Evolutionary conservation across 257 asterid genomes (phyloP).

Genomic region (Solanum infundibuliforme): DNA sequence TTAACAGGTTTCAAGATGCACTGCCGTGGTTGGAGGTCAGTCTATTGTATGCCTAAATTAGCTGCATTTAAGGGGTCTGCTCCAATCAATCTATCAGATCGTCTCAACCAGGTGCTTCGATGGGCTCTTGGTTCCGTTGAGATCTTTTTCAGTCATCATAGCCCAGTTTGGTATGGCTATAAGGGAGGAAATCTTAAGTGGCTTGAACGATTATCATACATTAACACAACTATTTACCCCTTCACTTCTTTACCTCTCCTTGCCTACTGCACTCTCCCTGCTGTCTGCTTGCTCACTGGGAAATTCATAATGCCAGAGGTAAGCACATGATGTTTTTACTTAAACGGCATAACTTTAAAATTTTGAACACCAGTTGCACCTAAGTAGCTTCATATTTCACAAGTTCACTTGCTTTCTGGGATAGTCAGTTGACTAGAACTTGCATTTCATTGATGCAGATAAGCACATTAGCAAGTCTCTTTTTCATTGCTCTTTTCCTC

Average conservation of each 20-base stretch:
- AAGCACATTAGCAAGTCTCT: slow-evolving; percentile 84
- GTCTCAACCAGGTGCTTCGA: slow-evolving; percentile 87
- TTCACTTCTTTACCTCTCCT: slow-evolving; percentile 86
- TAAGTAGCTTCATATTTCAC: background rate
- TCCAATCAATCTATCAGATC: slow-evolving; percentile 86
- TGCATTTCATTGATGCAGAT: slow-evolving; percentile 30
- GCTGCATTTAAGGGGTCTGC: slow-evolving; percentile 92
- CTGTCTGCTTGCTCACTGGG: slow-evolving; percentile 83
- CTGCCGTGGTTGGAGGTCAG: slow-evolving; percentile 93
- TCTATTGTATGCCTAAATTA: slow-evolving; percentile 78
- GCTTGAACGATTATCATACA: slow-evolving; percentile 77
- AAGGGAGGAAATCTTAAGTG: slow-evolving; percentile 83
- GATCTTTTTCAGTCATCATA: slow-evolving; percentile 83
- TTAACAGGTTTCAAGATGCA: slow-evolving; percentile 96
- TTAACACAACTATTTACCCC: slow-evolving; percentile 81
- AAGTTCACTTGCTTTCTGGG: background rate
- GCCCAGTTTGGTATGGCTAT: slow-evolving; percentile 75
- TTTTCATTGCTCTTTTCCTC: slow-evolving; percentile 84
- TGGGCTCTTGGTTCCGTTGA: slow-evolving; percentile 97
- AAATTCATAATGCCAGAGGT: slow-evolving; percentile 96
- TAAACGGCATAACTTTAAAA: background rate
- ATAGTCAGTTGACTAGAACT: background rate
- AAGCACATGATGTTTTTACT: slow-evolving; percentile 1
- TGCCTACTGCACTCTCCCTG: slow-evolving; percentile 87
- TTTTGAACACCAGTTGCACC: background rate